These are phyloP conservation scores for Metroxylon sagu DNA, from an alignment of 176 grass and related monocot species.

Conservation along the genomic window DNA sequence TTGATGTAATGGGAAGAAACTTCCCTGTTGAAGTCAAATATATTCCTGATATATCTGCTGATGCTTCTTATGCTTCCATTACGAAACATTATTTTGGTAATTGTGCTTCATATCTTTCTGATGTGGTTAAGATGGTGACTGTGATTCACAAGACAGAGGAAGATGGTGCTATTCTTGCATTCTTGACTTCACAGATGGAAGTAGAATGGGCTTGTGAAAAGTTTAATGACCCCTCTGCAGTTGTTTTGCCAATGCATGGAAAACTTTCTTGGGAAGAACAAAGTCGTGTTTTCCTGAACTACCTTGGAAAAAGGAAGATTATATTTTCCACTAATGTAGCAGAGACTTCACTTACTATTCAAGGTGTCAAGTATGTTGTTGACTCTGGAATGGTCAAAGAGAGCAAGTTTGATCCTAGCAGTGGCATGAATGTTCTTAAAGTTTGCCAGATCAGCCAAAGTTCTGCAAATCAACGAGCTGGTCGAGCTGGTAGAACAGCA, in stretches of 20 bases:
- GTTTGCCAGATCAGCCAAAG: constrained; percentile 75
- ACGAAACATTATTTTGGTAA: constrained; percentile 17
- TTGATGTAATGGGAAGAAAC: constrained; percentile 57
- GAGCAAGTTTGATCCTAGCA: constrained; percentile 59
- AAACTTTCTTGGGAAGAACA: constrained; percentile 13
- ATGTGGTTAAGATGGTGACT: constrained; percentile 65
- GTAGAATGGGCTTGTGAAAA: constrained; percentile 6
- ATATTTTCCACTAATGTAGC: constrained; percentile 26
- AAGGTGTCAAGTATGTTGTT: constrained; percentile 38
- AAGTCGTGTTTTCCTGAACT: constrained; percentile 22
- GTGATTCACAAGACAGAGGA: constrained; percentile 75
- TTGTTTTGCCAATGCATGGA: constrained; percentile 15
- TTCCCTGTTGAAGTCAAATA: constrained; percentile 95
- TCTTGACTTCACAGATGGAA: constrained; percentile 80
- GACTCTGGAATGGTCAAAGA: constrained; percentile 91
- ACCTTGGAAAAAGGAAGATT: constrained; percentile 75
- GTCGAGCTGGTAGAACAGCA: constrained; percentile 70
- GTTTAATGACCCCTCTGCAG: constrained; percentile 1
- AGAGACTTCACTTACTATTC: constrained; percentile 9
- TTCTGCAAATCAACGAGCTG: constrained; percentile 91
- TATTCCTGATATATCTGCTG: constrained; percentile 44
- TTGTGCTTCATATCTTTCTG: constrained; percentile 62
- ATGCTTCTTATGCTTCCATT: constrained; percentile 25
- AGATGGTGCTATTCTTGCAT: constrained; percentile 81
- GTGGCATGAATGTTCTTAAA: constrained; percentile 72